Evolutionary conservation across 305 asterid species (phyloP).

Genomic region (Solanum hybrid): DNA sequence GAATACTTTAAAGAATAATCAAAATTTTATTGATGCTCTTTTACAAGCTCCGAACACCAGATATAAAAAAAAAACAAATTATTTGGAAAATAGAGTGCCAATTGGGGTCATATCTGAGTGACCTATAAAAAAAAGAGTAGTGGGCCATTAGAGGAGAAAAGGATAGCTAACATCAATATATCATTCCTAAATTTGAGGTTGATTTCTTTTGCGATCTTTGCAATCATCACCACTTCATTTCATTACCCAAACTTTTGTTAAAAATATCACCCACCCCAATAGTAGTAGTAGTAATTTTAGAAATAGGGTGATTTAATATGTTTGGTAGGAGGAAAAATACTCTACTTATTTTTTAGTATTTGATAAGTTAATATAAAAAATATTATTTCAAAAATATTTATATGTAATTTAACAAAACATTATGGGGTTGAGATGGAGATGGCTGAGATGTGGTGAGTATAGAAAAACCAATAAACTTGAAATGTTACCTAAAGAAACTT

Average conservation of each 20-base stretch:
- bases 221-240: neutral
- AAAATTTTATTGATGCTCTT: too few relatives aligned
- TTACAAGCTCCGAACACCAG: neutral
- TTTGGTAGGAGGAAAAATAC: neutral
- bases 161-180: neutral
- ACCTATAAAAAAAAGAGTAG: neutral
- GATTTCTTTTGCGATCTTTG: neutral
- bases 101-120: neutral
- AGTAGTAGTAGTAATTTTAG: neutral
- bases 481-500: neutral
- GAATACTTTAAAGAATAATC: too few relatives aligned
- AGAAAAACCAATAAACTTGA: too few relatives aligned
- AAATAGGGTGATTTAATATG: neutral
- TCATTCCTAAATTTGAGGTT: neutral
- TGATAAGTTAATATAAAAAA: neutral
- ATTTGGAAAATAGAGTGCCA: neutral
- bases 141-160: neutral
- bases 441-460: neutral
- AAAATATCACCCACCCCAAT: neutral
- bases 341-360: neutral
- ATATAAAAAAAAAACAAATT: neutral
- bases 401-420: neutral
- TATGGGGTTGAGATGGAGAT: neutral
- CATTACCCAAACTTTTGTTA: neutral
- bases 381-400: too few relatives aligned